Evolutionary conservation across 768 basidiomycete genomes (phyloP).

Genomic region (Favolaschia claudopus): DNA sequence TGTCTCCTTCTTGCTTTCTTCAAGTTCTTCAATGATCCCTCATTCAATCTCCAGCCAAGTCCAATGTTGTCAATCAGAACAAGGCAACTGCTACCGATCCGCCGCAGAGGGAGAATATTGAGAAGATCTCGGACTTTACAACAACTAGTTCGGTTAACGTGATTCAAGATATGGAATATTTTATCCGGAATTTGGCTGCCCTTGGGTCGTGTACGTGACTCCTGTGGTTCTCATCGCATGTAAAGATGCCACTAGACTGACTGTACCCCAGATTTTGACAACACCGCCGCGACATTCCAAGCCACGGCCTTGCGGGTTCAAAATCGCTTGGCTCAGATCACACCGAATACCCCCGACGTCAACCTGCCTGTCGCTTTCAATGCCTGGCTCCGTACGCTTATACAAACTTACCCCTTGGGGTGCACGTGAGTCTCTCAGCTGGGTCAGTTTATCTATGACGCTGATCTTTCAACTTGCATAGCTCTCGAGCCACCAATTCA

Average conservation of each 20-base stretch:
- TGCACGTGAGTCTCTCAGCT: slow-evolving; percentile 3
- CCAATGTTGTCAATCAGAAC: slow-evolving; percentile 22
- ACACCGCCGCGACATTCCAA: not conserved
- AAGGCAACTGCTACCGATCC: not conserved
- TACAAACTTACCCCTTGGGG: slow-evolving; percentile 7
- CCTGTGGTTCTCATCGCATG: not conserved
- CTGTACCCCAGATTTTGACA: not conserved
- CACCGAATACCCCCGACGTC: not conserved
- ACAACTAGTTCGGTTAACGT: not conserved
- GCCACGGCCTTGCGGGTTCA: slow-evolving; percentile 1
- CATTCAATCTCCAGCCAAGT: slow-evolving; percentile 3
- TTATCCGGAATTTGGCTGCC: slow-evolving; percentile 10
- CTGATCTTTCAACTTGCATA: no score
- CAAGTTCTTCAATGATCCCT: not conserved
- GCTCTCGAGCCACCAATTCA: not conserved
- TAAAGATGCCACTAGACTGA: not conserved
- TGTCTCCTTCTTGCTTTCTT: not conserved
- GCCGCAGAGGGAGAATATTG: not conserved
- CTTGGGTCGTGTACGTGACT: slow-evolving; percentile 4
- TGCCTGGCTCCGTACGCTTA: slow-evolving; percentile 1
- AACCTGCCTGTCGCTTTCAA: slow-evolving; percentile 13
- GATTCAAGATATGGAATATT: slow-evolving; percentile 1
- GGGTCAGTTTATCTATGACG: no score
- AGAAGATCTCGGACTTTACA: not conserved
- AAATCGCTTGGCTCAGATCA: slow-evolving; percentile 10